Evolutionary conservation across 2,329 filamentous ascomycete genomes (phyloP), one percentile per base, ranked within the genome.

Genomic region (Tympanopsis confertula): DNA sequence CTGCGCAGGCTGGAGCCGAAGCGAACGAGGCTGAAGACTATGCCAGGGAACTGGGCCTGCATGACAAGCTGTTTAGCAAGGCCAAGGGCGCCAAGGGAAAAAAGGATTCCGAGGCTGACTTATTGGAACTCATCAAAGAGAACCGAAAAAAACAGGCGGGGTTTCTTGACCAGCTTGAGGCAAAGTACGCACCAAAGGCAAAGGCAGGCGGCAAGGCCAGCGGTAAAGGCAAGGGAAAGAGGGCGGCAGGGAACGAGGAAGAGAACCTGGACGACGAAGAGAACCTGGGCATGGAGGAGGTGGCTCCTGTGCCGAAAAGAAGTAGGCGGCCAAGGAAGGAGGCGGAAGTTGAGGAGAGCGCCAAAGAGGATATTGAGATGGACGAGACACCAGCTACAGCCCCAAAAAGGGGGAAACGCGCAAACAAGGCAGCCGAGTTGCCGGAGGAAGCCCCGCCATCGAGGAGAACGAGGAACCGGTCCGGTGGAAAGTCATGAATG

Each of bases 91-190:
- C 63, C 39, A 59, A 52, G 32, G 61, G 45, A 42, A 53, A 50
- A 38, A 42, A 39, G 50, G 54, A 50, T 4, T 66, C 69, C 0
- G 71, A 75, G 48, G 63, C 67, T 20, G 63, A 58, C 15, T 63
- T 94, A 28, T 76, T 78, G n/a, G 83, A 82, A 2, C 55, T 93
- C 50, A 94, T 94, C 43, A 71, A 74, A 52, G 68, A 73, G 50
- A 74, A 81, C 35, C 82, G 91, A 54, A 68, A 80, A 47, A 69
- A 70, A 30, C 66, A 82, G 22, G 66, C 61, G 10, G 59, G 63
- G 26, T 86, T 93, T 53, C 62, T 94, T 18, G 82, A 84, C 43
- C 65, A 72, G 36, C 58, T 94, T 36, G 85, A 85, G 41, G 82
- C 78, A 36, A 93, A 89, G 60, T 93, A 93, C 54, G 62, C 66